Evolutionary conservation across 2,329 filamentous ascomycete genomes (phyloP).

Genomic region (Xylaria sp.): DNA sequence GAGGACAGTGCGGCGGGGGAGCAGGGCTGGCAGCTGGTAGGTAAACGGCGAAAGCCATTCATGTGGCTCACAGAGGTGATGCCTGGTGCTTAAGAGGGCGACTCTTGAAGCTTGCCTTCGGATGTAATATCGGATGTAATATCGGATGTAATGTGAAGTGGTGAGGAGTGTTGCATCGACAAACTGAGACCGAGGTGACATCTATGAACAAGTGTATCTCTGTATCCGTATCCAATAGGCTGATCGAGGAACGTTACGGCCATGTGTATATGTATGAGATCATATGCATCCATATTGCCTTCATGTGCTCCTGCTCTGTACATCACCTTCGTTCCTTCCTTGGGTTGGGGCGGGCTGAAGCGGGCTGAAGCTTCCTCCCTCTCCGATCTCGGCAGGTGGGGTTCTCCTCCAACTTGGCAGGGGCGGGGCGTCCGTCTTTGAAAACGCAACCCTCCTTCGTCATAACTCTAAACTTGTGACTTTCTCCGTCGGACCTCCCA

Average conservation of each 20-base stretch:
- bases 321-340: not conserved
- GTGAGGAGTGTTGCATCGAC: not conserved
- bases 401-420: too few relatives aligned
- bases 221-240: not conserved
- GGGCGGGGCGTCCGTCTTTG: too few relatives aligned
- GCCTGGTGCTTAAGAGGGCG: not conserved
- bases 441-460: too few relatives aligned
- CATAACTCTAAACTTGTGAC: constrained; percentile 1
- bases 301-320: not conserved
- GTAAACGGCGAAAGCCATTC: too few relatives aligned
- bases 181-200: not conserved
- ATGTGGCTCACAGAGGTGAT: not conserved
- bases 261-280: not conserved
- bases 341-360: not conserved
- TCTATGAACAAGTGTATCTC: not conserved
- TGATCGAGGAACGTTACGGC: not conserved
- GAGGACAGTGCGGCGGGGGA: too few relatives aligned
- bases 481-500: constrained; percentile 20
- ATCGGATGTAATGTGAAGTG: not conserved
- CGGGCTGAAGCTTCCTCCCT: not conserved
- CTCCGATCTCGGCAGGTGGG: not conserved
- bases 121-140: not conserved
- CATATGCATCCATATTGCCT: not conserved
- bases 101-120: constrained; percentile 1
- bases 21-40: too few relatives aligned